These are phyloP conservation scores for Ustilago crameri DNA, from an alignment of 1,284 basidiomycete species.

Conservation along the genomic window DNA sequence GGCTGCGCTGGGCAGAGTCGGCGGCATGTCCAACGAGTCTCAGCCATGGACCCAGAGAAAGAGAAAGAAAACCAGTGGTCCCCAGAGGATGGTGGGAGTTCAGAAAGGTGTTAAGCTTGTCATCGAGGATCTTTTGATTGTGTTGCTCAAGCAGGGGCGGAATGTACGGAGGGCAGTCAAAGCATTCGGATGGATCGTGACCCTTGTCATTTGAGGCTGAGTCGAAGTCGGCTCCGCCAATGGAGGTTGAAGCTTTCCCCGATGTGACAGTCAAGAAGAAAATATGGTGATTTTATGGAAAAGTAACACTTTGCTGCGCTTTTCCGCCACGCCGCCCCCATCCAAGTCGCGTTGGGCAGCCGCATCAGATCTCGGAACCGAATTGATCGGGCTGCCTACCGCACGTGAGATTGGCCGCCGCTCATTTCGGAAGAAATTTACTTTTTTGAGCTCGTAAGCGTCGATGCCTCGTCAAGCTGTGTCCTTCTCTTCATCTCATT, in stretches of 20 bases:
- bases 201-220: conserved; percentile 3
- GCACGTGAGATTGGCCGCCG: conserved; percentile 19
- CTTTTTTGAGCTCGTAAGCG: not conserved
- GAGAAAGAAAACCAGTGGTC: too few species aligned
- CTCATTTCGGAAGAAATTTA: conserved; percentile 23
- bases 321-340: conserved; percentile 3
- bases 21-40: conserved; percentile 5
- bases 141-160: too few species aligned
- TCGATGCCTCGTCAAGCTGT: not conserved
- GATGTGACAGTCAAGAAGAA: conserved; percentile 19
- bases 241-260: conserved; percentile 6
- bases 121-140: too few species aligned
- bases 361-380: conserved; percentile 5
- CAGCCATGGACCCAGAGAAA: not conserved
- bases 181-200: too few species aligned
- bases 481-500: not conserved
- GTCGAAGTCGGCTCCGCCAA: conserved; percentile 1
- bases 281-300: conserved; percentile 8
- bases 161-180: too few species aligned
- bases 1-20: not conserved
- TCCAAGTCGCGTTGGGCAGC: not conserved
- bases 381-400: conserved; percentile 16
- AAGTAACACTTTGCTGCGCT: conserved; percentile 23
- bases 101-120: too few species aligned
- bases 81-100: too few species aligned